Percentiles rank a stretch among this genome's conserved stretches.
phyloP scores from a whole-genome alignment of 768 basidiomycete genomes.

The Gymnopilus dilepis region DNA sequence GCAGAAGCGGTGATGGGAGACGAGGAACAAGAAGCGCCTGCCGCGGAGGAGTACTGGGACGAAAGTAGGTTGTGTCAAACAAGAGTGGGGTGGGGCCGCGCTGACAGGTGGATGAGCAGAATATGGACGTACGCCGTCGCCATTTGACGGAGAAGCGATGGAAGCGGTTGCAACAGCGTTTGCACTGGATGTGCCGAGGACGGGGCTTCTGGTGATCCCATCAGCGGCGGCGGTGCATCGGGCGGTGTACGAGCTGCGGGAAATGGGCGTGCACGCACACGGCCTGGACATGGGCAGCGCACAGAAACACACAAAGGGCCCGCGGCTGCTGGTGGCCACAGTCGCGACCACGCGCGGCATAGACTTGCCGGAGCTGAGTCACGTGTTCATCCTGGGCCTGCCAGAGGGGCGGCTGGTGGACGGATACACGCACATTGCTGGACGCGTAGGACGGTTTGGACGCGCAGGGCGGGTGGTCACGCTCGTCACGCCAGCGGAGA shows the following conservation, averaged over 20 bases:
- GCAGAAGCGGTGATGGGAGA: constrained; percentile 41
- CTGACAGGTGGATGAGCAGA: constrained; percentile 40
- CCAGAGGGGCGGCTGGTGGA: constrained; percentile 51
- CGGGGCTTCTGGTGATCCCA: constrained; percentile 72
- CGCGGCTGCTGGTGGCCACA: constrained; percentile 71
- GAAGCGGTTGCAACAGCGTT: constrained; percentile 75
- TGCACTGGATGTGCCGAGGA: constrained; percentile 72
- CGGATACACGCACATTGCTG: constrained; percentile 71
- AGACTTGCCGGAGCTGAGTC: constrained; percentile 71
- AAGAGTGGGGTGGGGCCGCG: constrained; percentile 6
- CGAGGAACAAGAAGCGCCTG: constrained; percentile 23
- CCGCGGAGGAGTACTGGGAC: constrained; percentile 19
- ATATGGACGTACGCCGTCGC: constrained; percentile 49
- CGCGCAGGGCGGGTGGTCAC: constrained; percentile 68
- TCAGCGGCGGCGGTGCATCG: constrained; percentile 64
- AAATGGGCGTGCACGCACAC: constrained; percentile 70
- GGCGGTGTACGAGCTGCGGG: constrained; percentile 65
- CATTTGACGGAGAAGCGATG: constrained; percentile 58
- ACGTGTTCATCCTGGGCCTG: constrained; percentile 77
- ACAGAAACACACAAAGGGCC: constrained; percentile 49
- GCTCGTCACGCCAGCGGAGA: constrained; percentile 52
- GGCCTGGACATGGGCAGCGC: constrained; percentile 60
- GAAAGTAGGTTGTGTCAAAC: constrained; percentile 24
- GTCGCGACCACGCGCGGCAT: constrained; percentile 74
- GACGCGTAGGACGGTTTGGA: constrained; percentile 78